Percentiles rank a stretch among this genome's conserved stretches.
phyloP scores from a whole-genome alignment of 768 basidiomycete genomes.

The Tricholoma sp. region DNA sequence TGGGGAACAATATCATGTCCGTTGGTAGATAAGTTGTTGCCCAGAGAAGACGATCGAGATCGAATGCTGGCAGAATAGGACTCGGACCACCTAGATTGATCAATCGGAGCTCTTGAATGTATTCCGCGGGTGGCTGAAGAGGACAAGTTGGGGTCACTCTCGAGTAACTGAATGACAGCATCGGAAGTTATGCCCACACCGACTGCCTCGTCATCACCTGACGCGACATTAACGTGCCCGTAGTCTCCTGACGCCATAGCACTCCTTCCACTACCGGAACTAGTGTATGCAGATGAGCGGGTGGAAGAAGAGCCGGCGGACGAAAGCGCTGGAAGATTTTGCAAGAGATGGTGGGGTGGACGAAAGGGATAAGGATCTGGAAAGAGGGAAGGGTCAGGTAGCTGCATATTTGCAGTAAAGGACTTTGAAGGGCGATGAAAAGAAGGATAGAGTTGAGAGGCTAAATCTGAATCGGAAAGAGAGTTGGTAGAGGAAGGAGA shows the following conservation, averaged over 20 bases:
- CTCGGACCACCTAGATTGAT: conserved; percentile 73
- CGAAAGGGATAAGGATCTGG: conserved; percentile 71
- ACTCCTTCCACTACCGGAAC: conserved; percentile 53
- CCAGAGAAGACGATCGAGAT: conserved; percentile 68
- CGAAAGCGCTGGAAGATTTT: conserved; percentile 55
- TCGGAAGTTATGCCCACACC: conserved; percentile 64
- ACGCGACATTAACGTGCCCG: conserved; percentile 60
- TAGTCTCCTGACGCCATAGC: conserved; percentile 56
- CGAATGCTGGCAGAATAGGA: conserved; percentile 57
- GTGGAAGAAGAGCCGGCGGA: conserved; percentile 71
- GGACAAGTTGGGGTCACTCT: conserved; percentile 42
- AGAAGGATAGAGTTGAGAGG: conserved; percentile 8
- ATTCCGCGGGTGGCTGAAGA: conserved; percentile 35
- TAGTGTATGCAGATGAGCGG: conserved; percentile 75
- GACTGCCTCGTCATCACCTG: conserved; percentile 52
- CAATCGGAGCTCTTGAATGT: conserved; percentile 47
- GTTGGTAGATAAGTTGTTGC: conserved; percentile 33
- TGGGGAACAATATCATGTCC: conserved; percentile 39
- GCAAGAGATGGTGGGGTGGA: conserved; percentile 41
- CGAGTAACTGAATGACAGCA: conserved; percentile 56
- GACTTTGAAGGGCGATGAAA: conserved; percentile 42
- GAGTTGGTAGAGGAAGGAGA: conserved; percentile 34
- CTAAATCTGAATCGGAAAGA: conserved; percentile 18
- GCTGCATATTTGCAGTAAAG: conserved; percentile 19
- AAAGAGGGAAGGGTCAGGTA: conserved; percentile 64